These are phyloP conservation scores for Aspergillus clavatus DNA, from an alignment of 2,329 filamentous ascomycete genomes.

Conservation along the genomic window DNA sequence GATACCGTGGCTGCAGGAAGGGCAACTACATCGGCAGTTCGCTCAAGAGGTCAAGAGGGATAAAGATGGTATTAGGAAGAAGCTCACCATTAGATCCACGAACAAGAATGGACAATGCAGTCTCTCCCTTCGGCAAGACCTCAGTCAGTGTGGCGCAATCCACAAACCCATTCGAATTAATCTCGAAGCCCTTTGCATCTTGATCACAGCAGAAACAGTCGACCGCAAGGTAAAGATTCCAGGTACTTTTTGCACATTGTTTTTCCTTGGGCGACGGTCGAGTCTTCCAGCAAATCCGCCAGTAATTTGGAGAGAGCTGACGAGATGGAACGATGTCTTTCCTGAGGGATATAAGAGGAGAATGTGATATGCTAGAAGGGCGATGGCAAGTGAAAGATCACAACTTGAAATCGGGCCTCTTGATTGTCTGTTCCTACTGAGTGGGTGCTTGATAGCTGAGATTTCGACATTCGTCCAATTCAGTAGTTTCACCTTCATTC, in stretches of 20 bases:
- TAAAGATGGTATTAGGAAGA: not conserved
- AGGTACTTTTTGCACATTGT: not conserved
- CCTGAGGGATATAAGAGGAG: no score
- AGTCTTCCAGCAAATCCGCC: conserved; percentile 4
- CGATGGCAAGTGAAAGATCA: no score
- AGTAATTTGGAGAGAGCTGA: no score
- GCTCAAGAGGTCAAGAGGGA: not conserved
- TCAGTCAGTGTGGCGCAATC: not conserved
- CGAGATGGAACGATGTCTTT: not conserved
- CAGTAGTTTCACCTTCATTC: no score
- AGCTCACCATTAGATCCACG: not conserved
- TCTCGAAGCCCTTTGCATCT: not conserved
- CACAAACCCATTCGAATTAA: not conserved
- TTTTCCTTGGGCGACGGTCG: not conserved
- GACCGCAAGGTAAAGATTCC: conserved; percentile 1
- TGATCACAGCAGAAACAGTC: conserved; percentile 2
- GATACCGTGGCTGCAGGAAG: not conserved
- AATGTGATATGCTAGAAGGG: no score
- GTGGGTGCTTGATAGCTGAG: no score
- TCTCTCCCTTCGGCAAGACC: not conserved
- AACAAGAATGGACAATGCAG: not conserved
- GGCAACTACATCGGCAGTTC: not conserved
- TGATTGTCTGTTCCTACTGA: no score
- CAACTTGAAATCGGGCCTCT: no score
- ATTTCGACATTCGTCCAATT: no score